phyloP scores from a whole-genome alignment of 768 basidiomycete species.

The Mycena metata region DNA sequence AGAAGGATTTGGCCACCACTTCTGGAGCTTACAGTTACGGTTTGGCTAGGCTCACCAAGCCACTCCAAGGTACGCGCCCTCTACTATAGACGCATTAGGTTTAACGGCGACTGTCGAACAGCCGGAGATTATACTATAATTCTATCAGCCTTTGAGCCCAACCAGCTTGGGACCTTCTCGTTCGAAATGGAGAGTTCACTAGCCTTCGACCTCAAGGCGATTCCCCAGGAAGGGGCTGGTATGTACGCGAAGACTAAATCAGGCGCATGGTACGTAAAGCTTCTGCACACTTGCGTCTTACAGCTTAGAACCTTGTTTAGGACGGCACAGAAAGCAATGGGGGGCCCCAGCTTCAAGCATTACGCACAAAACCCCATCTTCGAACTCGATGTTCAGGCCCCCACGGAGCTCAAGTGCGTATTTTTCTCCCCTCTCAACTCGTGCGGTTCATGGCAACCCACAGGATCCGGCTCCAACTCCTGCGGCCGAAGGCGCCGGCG shows the following conservation, averaged over 20 bases:
- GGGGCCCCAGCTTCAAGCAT: slow-evolving; percentile 74
- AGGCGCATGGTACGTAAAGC: slow-evolving; percentile 77
- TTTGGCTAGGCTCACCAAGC: slow-evolving; percentile 66
- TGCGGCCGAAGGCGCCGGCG: slow-evolving; percentile 56
- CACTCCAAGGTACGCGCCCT: slow-evolving; percentile 62
- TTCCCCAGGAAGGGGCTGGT: slow-evolving; percentile 91
- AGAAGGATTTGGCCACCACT: slow-evolving; percentile 78
- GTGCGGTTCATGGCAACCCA: not conserved
- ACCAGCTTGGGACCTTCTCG: slow-evolving; percentile 73
- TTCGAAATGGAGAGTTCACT: slow-evolving; percentile 73
- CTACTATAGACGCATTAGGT: not conserved
- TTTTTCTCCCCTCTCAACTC: not conserved
- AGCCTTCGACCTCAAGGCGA: slow-evolving; percentile 71
- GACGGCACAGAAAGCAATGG: slow-evolving; percentile 70
- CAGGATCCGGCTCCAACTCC: slow-evolving; percentile 80
- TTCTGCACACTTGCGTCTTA: not conserved
- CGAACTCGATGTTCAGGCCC: slow-evolving; percentile 66
- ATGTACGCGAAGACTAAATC: slow-evolving; percentile 81
- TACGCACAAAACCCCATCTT: slow-evolving; percentile 80
- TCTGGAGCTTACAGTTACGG: slow-evolving; percentile 90
- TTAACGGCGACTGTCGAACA: slow-evolving; percentile 1
- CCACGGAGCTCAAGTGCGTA: slow-evolving; percentile 71
- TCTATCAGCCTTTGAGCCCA: slow-evolving; percentile 88
- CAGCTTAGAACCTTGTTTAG: slow-evolving; percentile 43
- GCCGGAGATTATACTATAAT: slow-evolving; percentile 84